Conservation (phyloP, 306 rosid genomes). For the Fagus crenata region DNA sequence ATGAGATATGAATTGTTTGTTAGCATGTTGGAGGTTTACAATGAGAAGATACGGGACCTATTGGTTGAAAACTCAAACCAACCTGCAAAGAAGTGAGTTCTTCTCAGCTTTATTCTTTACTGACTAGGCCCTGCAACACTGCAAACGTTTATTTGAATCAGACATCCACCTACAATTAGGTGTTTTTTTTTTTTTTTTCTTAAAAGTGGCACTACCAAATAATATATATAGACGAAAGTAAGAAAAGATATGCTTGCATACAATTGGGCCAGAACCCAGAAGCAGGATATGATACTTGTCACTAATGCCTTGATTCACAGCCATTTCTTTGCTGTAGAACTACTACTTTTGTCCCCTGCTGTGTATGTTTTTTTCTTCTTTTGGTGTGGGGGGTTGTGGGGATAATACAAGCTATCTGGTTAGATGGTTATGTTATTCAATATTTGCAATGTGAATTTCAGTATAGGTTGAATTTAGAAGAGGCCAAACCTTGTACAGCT, state of each 20-base stretch:
- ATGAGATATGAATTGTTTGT: slow-evolving; percentile 77
- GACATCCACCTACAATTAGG: slow-evolving; percentile 1
- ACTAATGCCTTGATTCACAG: no score
- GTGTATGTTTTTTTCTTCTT: no score
- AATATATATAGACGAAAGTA: background rate
- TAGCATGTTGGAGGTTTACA: slow-evolving; percentile 96
- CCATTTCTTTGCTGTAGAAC: no score
- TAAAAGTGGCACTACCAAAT: background rate
- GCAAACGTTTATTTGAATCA: background rate
- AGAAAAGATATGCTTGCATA: no score
- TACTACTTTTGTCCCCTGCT: no score
- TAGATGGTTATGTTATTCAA: background rate
- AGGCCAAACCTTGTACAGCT: background rate
- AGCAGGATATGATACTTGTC: no score
- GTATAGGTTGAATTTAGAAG: background rate
- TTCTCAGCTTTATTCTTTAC: background rate
- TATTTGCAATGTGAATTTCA: background rate
- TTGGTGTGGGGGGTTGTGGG: no score
- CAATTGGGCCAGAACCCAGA: no score
- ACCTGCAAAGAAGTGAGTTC: slow-evolving; percentile 77
- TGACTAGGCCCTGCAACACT: slow-evolving; percentile 6
- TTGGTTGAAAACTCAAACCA: slow-evolving; percentile 73
- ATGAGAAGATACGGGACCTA: slow-evolving; percentile 90
- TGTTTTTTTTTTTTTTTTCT: background rate
- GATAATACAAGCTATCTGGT: no score